Evolutionary conservation across 2,329 filamentous ascomycete species (phyloP), one percentile per base, ranked within the genome.

Genomic region (Bertia moriformis): DNA sequence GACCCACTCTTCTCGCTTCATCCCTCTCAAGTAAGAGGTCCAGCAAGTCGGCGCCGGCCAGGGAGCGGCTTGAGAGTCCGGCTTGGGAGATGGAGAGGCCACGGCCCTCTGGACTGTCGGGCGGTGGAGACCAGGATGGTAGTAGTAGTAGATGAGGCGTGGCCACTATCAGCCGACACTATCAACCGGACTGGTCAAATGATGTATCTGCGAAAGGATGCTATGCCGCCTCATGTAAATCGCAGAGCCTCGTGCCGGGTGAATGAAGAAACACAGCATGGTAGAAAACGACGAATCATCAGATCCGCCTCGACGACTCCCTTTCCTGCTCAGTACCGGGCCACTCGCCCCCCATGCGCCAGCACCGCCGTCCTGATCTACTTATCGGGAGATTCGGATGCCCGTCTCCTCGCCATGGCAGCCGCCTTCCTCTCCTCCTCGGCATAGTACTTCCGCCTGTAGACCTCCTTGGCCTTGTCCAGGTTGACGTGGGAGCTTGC

Each of bases 1-100:
- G 54, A 85, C 80, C 56, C 79, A 84, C 75, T 83, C 78, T 66
- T 85, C 80, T 58, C 76, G 80, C 73, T 85, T 84, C 71, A 85
- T 85, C 69, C 80, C 80, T 59, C 71, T 85, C 62, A 85, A 85
- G 71, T 85, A 83, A 64, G 62, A 49, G 41, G 22, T n/a, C n/a
- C n/a, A n/a, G n/a, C n/a, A n/a, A n/a, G n/a, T n/a, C n/a, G 22
- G 7, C 22, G 22, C 7, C n/a, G 22, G 7, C 7, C n/a, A 27
- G 22, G 22, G 22, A 27, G n/a, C n/a, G 22, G 22, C n/a, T 27
- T 27, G 22, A 10, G 22, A 7, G n/a, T 27, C n/a, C 22, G 22
- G 22, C 7, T 27, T 27, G 7, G 22, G 22, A 27, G 7, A 27
- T 7, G n/a, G 7, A n/a, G 22, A 27, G 7, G 22, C 22, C n/a